Evolutionary conservation across 2,329 filamentous ascomycete species (phyloP).

Genomic region (Monosporascus sp.): DNA sequence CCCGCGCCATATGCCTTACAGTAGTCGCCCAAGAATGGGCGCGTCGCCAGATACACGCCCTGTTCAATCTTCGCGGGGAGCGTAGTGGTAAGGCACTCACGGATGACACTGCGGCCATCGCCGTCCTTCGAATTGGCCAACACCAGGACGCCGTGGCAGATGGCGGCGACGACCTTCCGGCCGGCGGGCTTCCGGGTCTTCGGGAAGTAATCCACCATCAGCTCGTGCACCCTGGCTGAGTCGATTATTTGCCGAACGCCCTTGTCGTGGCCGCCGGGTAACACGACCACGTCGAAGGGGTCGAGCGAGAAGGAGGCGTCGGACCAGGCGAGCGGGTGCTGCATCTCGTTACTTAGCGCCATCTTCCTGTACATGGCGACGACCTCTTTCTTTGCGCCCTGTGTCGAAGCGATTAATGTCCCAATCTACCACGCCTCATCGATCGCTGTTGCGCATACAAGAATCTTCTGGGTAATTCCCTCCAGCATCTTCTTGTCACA

Average conservation of each 20-base stretch:
- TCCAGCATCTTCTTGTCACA: slow-evolving; percentile 46
- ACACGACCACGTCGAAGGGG: slow-evolving; percentile 41
- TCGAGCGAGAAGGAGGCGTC: slow-evolving; percentile 37
- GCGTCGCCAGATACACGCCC: slow-evolving; percentile 42
- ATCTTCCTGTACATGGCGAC: slow-evolving; percentile 38
- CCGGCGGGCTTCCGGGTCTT: slow-evolving; percentile 37
- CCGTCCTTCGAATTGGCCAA: slow-evolving; percentile 35
- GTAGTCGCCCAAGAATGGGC: slow-evolving; percentile 45
- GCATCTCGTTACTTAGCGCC: slow-evolving; percentile 34
- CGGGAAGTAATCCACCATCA: slow-evolving; percentile 42
- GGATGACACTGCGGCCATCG: slow-evolving; percentile 39
- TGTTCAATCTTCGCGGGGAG: slow-evolving; percentile 45
- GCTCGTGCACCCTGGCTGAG: slow-evolving; percentile 36
- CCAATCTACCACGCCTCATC: background rate
- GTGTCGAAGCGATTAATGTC: slow-evolving; percentile 1
- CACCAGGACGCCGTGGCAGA: slow-evolving; percentile 49
- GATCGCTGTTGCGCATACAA: slow-evolving; percentile 27
- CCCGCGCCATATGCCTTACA: slow-evolving; percentile 51
- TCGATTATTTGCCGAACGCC: slow-evolving; percentile 45
- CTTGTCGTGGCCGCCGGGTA: slow-evolving; percentile 50
- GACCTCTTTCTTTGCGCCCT: slow-evolving; percentile 40
- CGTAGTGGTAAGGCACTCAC: slow-evolving; percentile 42
- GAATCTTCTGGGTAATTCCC: slow-evolving; percentile 42
- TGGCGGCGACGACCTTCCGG: slow-evolving; percentile 39
- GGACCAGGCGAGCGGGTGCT: slow-evolving; percentile 39